phyloP scores from a whole-genome alignment of 306 rosid genomes.

The Lathyrus tuberosus region DNA sequence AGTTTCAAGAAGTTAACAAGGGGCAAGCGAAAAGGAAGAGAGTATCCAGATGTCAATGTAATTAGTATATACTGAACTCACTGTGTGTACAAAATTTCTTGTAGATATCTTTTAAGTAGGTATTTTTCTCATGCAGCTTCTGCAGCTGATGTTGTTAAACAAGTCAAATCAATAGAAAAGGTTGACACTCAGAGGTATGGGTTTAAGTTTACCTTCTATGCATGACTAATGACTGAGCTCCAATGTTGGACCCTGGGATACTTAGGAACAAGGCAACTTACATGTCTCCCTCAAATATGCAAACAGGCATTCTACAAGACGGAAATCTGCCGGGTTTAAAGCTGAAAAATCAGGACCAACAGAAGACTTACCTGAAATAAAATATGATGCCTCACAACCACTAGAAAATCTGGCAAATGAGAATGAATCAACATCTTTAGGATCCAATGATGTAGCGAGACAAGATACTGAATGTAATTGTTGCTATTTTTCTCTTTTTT shows the following conservation, averaged over 20 bases:
- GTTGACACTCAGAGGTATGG: conserved; percentile 60
- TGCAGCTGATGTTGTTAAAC: conserved; percentile 47
- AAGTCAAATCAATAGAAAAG: conserved; percentile 42
- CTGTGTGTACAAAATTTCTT: conserved; percentile 18
- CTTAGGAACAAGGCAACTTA: conserved; percentile 31
- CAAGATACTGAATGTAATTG: conserved; percentile 41
- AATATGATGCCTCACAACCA: conserved; percentile 10
- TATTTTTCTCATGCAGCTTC: conserved; percentile 59
- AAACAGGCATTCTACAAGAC: conserved; percentile 54
- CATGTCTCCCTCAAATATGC: conserved; percentile 34
- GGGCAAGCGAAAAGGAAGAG: conserved; percentile 46
- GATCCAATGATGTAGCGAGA: conserved; percentile 34
- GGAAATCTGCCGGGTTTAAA: conserved; percentile 54
- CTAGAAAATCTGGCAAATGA: conserved; percentile 40
- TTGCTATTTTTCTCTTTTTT: conserved; percentile 4
- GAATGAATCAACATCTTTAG: conserved; percentile 31
- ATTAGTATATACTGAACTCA: conserved; percentile 30
- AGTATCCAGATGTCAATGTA: conserved; percentile 59
- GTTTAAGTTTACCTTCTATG: conserved; percentile 34
- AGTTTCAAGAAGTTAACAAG: conserved; percentile 40
- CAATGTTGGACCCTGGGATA: conserved; percentile 9
- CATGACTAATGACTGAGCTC: conserved; percentile 21
- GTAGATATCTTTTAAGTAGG: conserved; percentile 29
- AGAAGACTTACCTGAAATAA: conserved; percentile 38
- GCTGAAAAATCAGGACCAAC: conserved; percentile 48